Conservation (phyloP, 1,139 yeast genomes). For the Pichia sp. region DNA sequence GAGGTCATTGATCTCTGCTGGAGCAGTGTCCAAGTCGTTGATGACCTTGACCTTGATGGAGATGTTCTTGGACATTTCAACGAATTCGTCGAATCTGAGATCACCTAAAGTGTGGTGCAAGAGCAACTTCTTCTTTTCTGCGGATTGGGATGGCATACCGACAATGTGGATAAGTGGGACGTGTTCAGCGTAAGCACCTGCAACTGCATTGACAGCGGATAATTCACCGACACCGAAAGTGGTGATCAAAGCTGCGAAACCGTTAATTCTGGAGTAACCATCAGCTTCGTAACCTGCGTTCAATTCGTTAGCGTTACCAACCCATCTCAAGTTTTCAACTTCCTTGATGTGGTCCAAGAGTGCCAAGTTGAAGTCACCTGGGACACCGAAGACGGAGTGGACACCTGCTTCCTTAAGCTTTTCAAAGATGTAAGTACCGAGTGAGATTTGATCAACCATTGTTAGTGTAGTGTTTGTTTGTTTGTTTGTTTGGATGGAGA, state of each 20-base stretch:
- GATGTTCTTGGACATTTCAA: constrained; percentile 65
- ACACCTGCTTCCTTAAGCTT: constrained; percentile 54
- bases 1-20: constrained; percentile 64
- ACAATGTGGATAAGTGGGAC: constrained; percentile 50
- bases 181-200: constrained; percentile 55
- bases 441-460: constrained; percentile 29
- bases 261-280: constrained; percentile 61
- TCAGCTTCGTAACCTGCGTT: constrained; percentile 69
- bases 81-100: constrained; percentile 77
- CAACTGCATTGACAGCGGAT: constrained; percentile 52
- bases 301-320: constrained; percentile 66
- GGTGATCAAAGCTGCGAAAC: constrained; percentile 52
- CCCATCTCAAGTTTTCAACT: constrained; percentile 57
- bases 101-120: constrained; percentile 58
- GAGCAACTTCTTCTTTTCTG: constrained; percentile 57
- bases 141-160: constrained; percentile 51
- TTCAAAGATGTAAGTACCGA: constrained; percentile 59
- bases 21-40: constrained; percentile 56
- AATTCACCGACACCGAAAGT: constrained; percentile 66
- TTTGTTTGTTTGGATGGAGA: not conserved
- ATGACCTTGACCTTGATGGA: constrained; percentile 59
- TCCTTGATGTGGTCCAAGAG: constrained; percentile 59
- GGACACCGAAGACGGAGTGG: constrained; percentile 68
- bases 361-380: constrained; percentile 71
- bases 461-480: not conserved